Conservation (phyloP, 2,329 filamentous ascomycete species). For the Dendryphion nanum region DNA sequence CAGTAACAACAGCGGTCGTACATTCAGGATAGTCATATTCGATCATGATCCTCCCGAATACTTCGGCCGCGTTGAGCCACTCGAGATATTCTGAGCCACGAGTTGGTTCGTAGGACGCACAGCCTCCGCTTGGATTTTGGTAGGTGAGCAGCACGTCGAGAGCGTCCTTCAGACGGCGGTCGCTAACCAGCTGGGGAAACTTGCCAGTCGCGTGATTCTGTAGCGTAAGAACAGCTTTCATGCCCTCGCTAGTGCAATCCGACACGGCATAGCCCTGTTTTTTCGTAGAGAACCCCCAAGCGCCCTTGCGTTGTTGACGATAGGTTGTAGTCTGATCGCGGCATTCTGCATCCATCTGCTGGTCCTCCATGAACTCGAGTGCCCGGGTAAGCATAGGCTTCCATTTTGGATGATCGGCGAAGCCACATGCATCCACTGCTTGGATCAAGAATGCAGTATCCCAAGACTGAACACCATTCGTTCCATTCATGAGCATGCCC, state of each 20-base stretch:
- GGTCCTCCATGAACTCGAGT: constrained; percentile 80
- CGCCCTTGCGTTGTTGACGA: constrained; percentile 85
- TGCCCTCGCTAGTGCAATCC: constrained; percentile 87
- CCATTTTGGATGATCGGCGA: constrained; percentile 76
- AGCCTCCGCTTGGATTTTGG: constrained; percentile 83
- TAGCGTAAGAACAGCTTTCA: constrained; percentile 82
- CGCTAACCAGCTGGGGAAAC: constrained; percentile 72
- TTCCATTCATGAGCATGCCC: constrained; percentile 93
- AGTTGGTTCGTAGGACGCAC: constrained; percentile 84
- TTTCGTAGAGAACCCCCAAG: constrained; percentile 92
- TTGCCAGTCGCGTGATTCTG: constrained; percentile 62
- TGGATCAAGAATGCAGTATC: constrained; percentile 91
- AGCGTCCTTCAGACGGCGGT: constrained; percentile 79
- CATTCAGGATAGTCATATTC: constrained; percentile 98
- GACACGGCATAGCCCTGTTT: constrained; percentile 93
- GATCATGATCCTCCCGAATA: constrained; percentile 97
- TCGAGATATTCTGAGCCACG: constrained; percentile 78
- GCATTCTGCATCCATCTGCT: constrained; percentile 86
- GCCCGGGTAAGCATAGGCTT: constrained; percentile 79
- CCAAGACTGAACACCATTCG: constrained; percentile 97
- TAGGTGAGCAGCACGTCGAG: constrained; percentile 89
- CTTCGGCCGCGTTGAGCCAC: constrained; percentile 88
- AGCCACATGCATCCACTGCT: constrained; percentile 72
- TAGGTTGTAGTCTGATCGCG: constrained; percentile 77
- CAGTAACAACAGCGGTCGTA: constrained; percentile 91